Base-by-base conservation (phyloP, 306 rosid genomes). In the Citrullus colocynthis region DNA sequence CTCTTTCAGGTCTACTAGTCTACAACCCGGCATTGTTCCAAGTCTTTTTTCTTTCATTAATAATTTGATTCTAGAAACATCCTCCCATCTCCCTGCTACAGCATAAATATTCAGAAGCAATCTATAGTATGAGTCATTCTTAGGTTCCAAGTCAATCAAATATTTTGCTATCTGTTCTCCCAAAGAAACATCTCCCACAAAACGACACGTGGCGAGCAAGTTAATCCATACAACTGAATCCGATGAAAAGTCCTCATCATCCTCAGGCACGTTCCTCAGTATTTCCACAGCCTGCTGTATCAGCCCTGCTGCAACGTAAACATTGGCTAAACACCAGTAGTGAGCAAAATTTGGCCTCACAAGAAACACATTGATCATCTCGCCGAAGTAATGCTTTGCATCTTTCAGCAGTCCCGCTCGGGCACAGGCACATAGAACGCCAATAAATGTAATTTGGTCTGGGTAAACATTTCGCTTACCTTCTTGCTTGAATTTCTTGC, bases 311-410 rank as follows among this genome's bases (percentile, higher is more conserved):
- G 81, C 76, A 39, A 84, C 88, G 57, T 81, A 85, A 77, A 86
- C 90, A 82, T 92, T 90, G 4, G 93, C 91, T 85, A 88, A 80
- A 82, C 96, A 90, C 97, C 96, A 89, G 78, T 79, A 88, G 78
- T 92, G 97, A 56, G 88, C 97, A 65, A 89, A 92, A 82, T 82
- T 88, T 20, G 93, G 96, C 82, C 86, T 87, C 77, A 89, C 51
- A 51, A 42, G 72, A 75, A 70, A 89, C 15, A 81, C 76, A 34
- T 85, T 77, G 75, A 73, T 84, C 96, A 90, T 88, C 79, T 87
- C 85, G 10, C 81, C 57, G 74, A 88, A 90, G 86, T 88, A 89
- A 56, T 64, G 81, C 84, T 78, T 78, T 2, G 91, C 96, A 80
- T 87, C 86, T 9, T 52, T 45, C 77, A 93, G 81, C 70, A 85